Base-by-base conservation (phyloP, 2,329 filamentous ascomycete genomes). In the Fusarium circinatum region DNA sequence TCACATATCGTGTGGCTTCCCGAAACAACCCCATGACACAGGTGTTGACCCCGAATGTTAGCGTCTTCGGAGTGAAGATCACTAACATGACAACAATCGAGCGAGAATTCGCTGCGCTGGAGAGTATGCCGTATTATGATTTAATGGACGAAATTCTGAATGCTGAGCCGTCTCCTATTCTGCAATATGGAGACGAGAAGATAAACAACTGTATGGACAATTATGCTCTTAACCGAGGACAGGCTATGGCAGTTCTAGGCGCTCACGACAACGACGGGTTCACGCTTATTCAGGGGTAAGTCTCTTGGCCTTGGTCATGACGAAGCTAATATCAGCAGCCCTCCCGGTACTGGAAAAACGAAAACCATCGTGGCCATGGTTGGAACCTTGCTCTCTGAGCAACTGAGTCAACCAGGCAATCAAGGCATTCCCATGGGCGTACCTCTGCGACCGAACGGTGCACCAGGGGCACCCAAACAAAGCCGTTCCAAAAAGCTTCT, bases 281-380 rank as follows among this genome's bases (percentile, higher is more conserved):
- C 79, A 98, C 96, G 7, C 86, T 99, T 69, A 95, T 99, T 76
- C 96, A 99, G 84, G 96, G 93, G 90, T 92, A 86, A 80, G 86
- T 78, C 56, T 32, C 47, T 20, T 41, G 20, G 20, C 17, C 44
- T 51, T 30, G 24, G 18, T 34, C 18, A 13, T 39, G 34, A 30
- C 42, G 69, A 71, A 59, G 66, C 80, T 84, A 80, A 83, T 81
- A 73, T 76, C 11, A 62, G 45, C 63, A 92, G 94, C 62, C 96
- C 96, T 57, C 96, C 96, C 3, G 96, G 96, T 82, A 98, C 96
- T 8, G 96, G 96, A 79, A 99, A 99, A 85, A 99, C 96, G 0
- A 99, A 99, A 82, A 99, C 96, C 0, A 99, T 99, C 69, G 90
- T 97, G 63, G 96, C 96, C 38, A 97, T 99, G 87, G 95, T 98